Base-by-base conservation (phyloP, 345 rosid genomes). In the Moricandia arvensis region DNA sequence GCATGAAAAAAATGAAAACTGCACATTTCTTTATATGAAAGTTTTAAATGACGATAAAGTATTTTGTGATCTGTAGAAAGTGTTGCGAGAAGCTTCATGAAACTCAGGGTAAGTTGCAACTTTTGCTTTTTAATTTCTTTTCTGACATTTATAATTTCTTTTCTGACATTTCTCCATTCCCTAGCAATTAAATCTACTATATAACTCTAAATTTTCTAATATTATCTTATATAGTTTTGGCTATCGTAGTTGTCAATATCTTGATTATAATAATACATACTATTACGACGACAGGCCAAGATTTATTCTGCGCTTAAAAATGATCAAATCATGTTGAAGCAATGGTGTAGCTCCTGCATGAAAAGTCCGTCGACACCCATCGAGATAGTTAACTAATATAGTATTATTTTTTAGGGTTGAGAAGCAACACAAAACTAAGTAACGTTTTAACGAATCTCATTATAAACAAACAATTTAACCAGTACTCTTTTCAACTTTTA, bases 71-170 rank as follows among this genome's bases (percentile, higher is more conserved):
- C 60, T 66, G 10, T 51, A 68, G 81, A 67, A 72, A 72, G 77
- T 78, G 59, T 26, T 72, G 73, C 65, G 33, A 35, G 81, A 61
- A 72, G 69, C 63, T 77, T 77, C 80, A 61, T 60, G 81, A 72
- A 78, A 66, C 64, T 67, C 64, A 72, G 77, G 73, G 73, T 72
- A 72, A 72, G 77, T 66, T 72, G 67, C 68, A 29, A 65, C 75
- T 64, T 71, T 76, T 77, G 61, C 72, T 45, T 70, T 63, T 71
- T 71, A 47, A 47, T 66, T 5, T 77, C 63, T 72, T 47, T n/a
- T n/a, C n/a, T n/a, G n/a, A n/a, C n/a, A n/a, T n/a, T n/a, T n/a
- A n/a, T n/a, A n/a, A n/a, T n/a, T n/a, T n/a, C n/a, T n/a, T 71
- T 71, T 72, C 72, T 71, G 76, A 77, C 76, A 77, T 77, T 65